A percentile compares a stretch with the other conserved stretches of the same genome.
Conservation (phyloP, 2,329 filamentous ascomycete species). For the Claviceps arundinis region DNA sequence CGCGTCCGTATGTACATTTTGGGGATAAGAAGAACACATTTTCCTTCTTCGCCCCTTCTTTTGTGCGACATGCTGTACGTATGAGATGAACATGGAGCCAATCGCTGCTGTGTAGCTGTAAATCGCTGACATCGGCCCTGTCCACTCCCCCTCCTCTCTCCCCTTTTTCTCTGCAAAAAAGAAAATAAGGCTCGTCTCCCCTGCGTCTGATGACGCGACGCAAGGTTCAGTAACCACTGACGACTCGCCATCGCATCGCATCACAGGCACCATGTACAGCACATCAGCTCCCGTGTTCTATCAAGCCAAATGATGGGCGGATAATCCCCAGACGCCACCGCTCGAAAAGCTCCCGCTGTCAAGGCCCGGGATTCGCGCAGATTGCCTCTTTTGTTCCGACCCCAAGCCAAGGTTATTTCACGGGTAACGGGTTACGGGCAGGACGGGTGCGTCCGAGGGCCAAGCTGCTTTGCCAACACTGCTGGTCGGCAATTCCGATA, state of each 20-base stretch:
- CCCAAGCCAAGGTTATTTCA: not conserved
- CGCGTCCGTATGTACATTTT: too few species aligned
- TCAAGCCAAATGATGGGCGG: constrained; percentile 1
- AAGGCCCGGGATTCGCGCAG: constrained; percentile 2
- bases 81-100: not conserved
- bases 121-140: not conserved
- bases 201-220: not conserved
- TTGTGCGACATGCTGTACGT: too few species aligned
- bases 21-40: too few species aligned
- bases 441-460: not conserved
- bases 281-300: constrained; percentile 6
- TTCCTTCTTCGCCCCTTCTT: too few species aligned
- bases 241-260: not conserved
- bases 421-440: too few species aligned
- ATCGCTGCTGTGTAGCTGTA: not conserved
- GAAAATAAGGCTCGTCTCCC: not conserved
- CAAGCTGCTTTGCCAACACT: not conserved
- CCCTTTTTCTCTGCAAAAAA: not conserved
- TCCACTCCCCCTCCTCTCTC: not conserved
- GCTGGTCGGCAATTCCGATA: not conserved
- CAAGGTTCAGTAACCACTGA: not conserved
- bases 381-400: not conserved
- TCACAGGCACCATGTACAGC: not conserved
- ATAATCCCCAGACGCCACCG: not conserved
- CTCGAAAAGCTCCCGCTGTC: constrained; percentile 3